These are phyloP conservation scores for Penicillium concentricum DNA, from an alignment of 2,329 filamentous ascomycete genomes.

Conservation along the genomic window DNA sequence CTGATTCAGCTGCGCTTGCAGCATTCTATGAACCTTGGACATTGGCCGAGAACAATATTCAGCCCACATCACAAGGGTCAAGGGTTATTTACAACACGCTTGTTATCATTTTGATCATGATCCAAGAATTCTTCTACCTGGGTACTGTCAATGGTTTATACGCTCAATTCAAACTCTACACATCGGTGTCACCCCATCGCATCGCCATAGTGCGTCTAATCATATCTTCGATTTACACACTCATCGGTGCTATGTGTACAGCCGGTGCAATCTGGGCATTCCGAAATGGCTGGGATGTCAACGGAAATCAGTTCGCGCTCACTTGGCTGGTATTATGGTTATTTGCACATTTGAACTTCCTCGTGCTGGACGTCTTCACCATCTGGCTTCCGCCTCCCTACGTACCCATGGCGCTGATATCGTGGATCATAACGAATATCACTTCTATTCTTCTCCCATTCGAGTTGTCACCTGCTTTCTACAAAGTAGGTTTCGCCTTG, in stretches of 20 bases:
- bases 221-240: conserved; percentile 39
- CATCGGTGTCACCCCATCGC: conserved; percentile 26
- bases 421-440: conserved; percentile 48
- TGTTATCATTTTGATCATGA: conserved; percentile 46
- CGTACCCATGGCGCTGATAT: conserved; percentile 47
- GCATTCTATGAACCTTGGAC: conserved; percentile 42
- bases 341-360: conserved; percentile 46
- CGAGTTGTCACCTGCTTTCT: conserved; percentile 45
- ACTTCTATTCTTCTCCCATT: conserved; percentile 46
- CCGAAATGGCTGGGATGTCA: conserved; percentile 41
- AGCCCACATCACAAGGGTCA: conserved; percentile 44
- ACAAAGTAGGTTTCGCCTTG: conserved; percentile 40
- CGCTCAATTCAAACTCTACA: conserved; percentile 39
- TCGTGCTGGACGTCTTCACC: conserved; percentile 46
- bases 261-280: conserved; percentile 49
- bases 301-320: conserved; percentile 42
- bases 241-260: conserved; percentile 43
- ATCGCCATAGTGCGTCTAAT: conserved; percentile 37
- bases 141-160: conserved; percentile 48
- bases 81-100: conserved; percentile 48
- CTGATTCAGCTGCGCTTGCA: conserved; percentile 33
- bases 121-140: conserved; percentile 52
- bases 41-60: conserved; percentile 38
- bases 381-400: conserved; percentile 41
- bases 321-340: conserved; percentile 49